These are phyloP conservation scores for Platanthera guangdongensis DNA, from an alignment of 106 monocot genomes.

Conservation along the genomic window DNA sequence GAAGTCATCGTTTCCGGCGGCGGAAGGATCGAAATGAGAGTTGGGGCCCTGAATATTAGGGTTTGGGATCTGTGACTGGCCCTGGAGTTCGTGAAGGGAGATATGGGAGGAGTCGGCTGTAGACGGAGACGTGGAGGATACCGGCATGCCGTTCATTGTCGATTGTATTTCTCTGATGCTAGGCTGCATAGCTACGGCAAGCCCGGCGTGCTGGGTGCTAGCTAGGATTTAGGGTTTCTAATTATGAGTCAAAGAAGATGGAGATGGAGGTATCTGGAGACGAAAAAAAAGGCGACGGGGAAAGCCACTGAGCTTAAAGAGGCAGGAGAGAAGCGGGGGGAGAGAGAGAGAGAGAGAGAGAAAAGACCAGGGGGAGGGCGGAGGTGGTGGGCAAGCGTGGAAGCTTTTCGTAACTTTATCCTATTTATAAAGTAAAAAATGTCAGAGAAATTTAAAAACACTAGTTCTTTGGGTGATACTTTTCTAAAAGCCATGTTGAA, in stretches of 20 bases:
- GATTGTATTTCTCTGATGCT: background rate
- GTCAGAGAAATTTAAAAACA: background rate
- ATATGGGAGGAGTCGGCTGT: slow-evolving; percentile 10
- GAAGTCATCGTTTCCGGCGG: slow-evolving; percentile 55
- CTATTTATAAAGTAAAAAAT: background rate
- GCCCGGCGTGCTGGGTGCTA: background rate
- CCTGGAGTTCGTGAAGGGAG: slow-evolving; percentile 23
- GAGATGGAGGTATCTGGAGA: background rate
- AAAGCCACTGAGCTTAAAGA: background rate
- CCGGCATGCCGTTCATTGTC: slow-evolving; percentile 6
- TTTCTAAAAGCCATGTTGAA: background rate
- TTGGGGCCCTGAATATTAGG: background rate
- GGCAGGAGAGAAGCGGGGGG: background rate
- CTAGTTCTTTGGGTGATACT: background rate
- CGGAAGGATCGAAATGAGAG: slow-evolving; percentile 11
- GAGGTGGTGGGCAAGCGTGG: background rate
- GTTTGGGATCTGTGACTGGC: slow-evolving; percentile 5
- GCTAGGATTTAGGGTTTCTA: background rate
- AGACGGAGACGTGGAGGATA: background rate
- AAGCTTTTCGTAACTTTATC: background rate
- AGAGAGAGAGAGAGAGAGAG: background rate
- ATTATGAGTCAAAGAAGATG: background rate
- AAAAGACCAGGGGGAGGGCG: background rate
- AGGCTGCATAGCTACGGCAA: background rate
- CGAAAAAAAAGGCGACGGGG: background rate